Base-by-base conservation (phyloP, 1,284 basidiomycete genomes). In the Ustilago loliicola region DNA sequence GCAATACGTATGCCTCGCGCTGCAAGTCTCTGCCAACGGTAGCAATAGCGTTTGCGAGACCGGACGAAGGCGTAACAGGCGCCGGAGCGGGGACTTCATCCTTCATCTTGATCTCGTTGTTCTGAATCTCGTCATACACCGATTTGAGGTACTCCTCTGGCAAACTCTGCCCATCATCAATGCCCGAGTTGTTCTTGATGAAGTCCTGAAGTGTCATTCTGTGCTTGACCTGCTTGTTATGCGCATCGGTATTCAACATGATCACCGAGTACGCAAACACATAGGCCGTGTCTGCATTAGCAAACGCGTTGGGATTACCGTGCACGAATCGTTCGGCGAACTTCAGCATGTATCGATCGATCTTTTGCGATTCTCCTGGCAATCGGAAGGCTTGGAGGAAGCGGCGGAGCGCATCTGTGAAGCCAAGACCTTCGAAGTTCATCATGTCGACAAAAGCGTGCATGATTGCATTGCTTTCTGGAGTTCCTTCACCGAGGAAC, bases 401-500 rank as follows among this genome's bases (percentile, higher is more conserved):
- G 5, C 82, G 62, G 3, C 85, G 70, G 34, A 86, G 77, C 32
- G 85, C 85, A 19, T 80, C 81, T 27, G 84, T 81, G 64, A 86
- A 84, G 32, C 78, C 77, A 50, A 83, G 76, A 25, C 76, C 66
- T 58, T 80, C 79, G 54, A 86, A 86, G 68, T 84, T 74, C 83
- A 86, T 85, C 72, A 86, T 63, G 61, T 86, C 85, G 36, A 85
- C 85, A 73, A 86, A 86, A 21, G 85, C 84, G 66, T 86, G 85
- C 85, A 86, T 86, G 72, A 81, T 82, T 17, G 80, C 82, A 54
- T 85, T 84, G 78, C 85, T 86, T 51, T 85, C 81, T 11, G 84
- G 67, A 3, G 84, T 85, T 45, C 85, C 85, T 68, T 86, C 85
- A 48, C 97, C 97, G 17, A 99, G 89, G 87, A 97, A 99, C 88